phyloP scores from a whole-genome alignment of 768 basidiomycete genomes.

The Boletus vermiculosoides region DNA sequence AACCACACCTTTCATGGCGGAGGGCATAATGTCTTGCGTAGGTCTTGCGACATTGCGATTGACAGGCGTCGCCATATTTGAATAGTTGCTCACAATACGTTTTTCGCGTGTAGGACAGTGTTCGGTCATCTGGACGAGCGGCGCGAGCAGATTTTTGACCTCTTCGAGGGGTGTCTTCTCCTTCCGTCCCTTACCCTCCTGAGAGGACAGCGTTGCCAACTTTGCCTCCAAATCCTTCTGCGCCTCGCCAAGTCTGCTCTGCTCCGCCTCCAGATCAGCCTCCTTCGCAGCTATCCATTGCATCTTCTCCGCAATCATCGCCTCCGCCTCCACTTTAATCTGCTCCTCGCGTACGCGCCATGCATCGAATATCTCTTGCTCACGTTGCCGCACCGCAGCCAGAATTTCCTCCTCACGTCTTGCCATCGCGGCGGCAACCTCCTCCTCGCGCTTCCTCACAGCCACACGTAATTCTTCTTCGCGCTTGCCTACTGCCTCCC shows the following conservation, averaged over 20 bases:
- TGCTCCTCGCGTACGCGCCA: conserved; percentile 54
- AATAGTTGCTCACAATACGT: conserved; percentile 12
- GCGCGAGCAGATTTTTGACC: conserved; percentile 66
- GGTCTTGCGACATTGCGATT: conserved; percentile 35
- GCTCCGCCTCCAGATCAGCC: conserved; percentile 53
- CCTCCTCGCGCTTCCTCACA: conserved; percentile 66
- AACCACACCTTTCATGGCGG: conserved; percentile 76
- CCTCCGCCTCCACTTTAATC: conserved; percentile 48
- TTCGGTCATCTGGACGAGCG: conserved; percentile 40
- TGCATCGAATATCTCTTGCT: conserved; percentile 60
- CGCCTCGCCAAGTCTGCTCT: conserved; percentile 45
- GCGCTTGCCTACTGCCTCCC: conserved; percentile 56
- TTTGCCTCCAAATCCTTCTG: conserved; percentile 51
- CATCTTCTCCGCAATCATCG: conserved; percentile 39
- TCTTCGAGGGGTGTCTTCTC: conserved; percentile 69
- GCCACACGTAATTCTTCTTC: conserved; percentile 69
- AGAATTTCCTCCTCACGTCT: conserved; percentile 71
- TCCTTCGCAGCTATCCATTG: conserved; percentile 51
- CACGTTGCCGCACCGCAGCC: conserved; percentile 61
- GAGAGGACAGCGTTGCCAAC: conserved; percentile 45
- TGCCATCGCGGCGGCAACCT: conserved; percentile 63
- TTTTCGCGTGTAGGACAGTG: conserved; percentile 26
- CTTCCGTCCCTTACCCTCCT: conserved; percentile 38
- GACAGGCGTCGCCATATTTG: conserved; percentile 50
- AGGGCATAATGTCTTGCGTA: conserved; percentile 33